These are phyloP conservation scores for Umbilicus rupestris DNA, from an alignment of 164 flowering plant species.

Conservation along the genomic window DNA sequence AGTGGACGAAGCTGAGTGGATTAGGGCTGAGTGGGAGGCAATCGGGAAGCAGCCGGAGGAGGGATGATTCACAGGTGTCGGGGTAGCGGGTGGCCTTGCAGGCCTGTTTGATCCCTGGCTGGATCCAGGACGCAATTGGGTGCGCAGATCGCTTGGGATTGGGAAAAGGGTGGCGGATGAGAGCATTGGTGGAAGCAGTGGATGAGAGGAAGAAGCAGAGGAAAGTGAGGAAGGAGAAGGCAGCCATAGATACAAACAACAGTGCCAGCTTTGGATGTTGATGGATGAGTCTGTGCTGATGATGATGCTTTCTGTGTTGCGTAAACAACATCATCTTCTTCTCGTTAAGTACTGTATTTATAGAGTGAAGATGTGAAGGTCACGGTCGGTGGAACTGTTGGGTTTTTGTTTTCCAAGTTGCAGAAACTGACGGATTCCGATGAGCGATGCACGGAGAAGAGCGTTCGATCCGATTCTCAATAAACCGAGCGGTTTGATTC, in stretches of 20 bases:
- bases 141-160: neutral
- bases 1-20: slow-evolving; percentile 1
- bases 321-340: neutral
- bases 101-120: neutral
- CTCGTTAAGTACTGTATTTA: neutral
- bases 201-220: slow-evolving; percentile 1
- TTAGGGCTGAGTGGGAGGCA: neutral
- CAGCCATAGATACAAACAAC: neutral
- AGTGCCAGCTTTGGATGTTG: neutral
- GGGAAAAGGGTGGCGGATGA: neutral
- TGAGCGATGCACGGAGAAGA: neutral
- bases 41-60: neutral
- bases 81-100: slow-evolving; percentile 6
- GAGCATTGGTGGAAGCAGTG: neutral
- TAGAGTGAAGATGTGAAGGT: neutral
- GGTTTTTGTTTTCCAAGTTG: neutral
- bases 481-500: neutral
- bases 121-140: neutral
- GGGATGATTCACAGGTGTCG: neutral
- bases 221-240: neutral
- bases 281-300: neutral
- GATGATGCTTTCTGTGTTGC: neutral
- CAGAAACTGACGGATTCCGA: neutral
- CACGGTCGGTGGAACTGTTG: neutral
- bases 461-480: neutral